Base-by-base conservation (phyloP, 352 stramenopile species). In the Phytophthora fragariae region DNA sequence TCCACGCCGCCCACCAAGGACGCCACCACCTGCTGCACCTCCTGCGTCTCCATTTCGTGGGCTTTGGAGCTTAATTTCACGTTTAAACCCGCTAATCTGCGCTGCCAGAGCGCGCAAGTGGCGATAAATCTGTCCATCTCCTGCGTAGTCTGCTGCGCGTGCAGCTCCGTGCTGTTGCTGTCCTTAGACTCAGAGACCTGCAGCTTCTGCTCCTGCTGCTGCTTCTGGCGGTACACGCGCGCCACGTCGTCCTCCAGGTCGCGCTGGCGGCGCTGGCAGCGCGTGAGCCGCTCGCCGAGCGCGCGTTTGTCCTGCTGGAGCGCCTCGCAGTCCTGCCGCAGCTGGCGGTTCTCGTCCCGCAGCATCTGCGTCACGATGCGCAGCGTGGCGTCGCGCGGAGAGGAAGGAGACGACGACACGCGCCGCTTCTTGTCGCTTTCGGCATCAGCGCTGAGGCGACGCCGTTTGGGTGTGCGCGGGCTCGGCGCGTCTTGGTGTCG, bases 171-270 rank as follows among this genome's bases (percentile, higher is more conserved):
- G 35, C 35, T 41, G 35, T 11, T 41, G 9, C 2, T 12, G 9
- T 41, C 8, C 35, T 41, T 41, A 14, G 35, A 41, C 35, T 8
- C 35, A 27, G 2, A 27, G 24, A 27, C 41, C 46, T 73, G 53
- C 2, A 66, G 49, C 41, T 84, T 65, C 17, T 71, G 24, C 12
- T 79, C 62, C 12, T 87, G 65, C 57, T 68, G 58, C 68, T 83
- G 73, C 24, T 81, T 79, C 33, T 75, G 60, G 8, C 67, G 66
- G 44, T 86, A 83, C 5, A 86, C 67, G 14, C 76, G 76, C 37
- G 68, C 72, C 15, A 86, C 39, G 44, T 89, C 80, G n/a, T 81
- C 71, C 39, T 87, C 77, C 1, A 88, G 46, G 52, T 76, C 69
- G 3, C 72, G 64, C 10, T 80, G 59, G 10, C 68, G 74, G 62